phyloP scores from a whole-genome alignment of 2,329 filamentous ascomycete species.

The Helicocarpus griseus region DNA sequence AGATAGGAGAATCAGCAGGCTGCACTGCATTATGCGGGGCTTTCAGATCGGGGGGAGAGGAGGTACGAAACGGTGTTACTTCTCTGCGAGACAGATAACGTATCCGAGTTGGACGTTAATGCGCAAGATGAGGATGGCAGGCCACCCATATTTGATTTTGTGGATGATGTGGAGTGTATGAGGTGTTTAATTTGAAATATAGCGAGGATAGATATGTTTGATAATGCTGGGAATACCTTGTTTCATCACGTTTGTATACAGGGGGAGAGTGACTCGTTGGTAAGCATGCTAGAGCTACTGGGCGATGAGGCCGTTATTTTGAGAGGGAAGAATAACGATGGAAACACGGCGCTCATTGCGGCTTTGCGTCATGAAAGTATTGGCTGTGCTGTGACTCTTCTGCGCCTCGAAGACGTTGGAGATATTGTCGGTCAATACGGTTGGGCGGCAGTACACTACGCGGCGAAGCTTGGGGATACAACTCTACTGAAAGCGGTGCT shows the following conservation, averaged over 20 bases:
- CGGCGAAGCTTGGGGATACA: constrained; percentile 11
- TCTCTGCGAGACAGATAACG: constrained; percentile 3
- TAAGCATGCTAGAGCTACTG: constrained; percentile 4
- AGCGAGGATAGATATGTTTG: constrained; percentile 10
- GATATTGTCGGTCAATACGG: constrained; percentile 12
- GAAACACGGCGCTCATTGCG: constrained; percentile 11
- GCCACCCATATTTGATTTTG: constrained; percentile 12
- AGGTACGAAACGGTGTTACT: constrained; percentile 8
- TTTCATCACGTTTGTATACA: constrained; percentile 13
- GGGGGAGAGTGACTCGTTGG: constrained; percentile 4
- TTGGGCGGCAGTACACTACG: constrained; percentile 12
- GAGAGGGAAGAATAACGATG: constrained; percentile 8
- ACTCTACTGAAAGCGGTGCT: constrained; percentile 7
- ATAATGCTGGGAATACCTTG: constrained; percentile 10
- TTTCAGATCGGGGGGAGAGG: constrained; percentile 7
- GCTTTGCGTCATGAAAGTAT: constrained; percentile 10
- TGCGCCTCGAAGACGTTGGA: constrained; percentile 9
- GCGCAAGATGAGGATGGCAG: constrained; percentile 12
- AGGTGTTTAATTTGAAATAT: constrained; percentile 8
- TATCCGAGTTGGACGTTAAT: constrained; percentile 4
- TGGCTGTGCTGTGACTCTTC: constrained; percentile 6
- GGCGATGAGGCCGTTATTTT: background rate
- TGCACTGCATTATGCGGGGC: constrained; percentile 11
- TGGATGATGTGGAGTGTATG: constrained; percentile 11
- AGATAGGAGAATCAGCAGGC: constrained; percentile 11